Percentiles rank a stretch among this genome's conserved stretches.
Conservation (phyloP, 352 stramenopile genomes). For the Pythium pyrilobum region DNA sequence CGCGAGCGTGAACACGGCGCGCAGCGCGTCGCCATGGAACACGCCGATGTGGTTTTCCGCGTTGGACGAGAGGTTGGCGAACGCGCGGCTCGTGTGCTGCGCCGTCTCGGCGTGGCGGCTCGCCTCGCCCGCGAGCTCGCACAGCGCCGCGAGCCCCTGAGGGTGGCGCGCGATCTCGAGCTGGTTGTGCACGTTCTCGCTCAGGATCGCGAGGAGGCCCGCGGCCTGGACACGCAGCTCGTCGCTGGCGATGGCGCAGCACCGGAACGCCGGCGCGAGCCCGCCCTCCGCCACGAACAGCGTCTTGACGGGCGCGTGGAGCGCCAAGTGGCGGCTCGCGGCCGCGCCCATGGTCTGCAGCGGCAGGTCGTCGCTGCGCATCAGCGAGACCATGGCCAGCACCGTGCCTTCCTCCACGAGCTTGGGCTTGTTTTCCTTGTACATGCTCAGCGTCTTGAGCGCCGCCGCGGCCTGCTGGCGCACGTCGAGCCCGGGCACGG, state of each 20-base stretch:
- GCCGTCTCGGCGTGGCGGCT: conserved; percentile 72
- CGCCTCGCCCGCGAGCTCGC: conserved; percentile 47
- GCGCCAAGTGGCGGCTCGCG: conserved; percentile 84
- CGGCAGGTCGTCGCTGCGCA: conserved; percentile 66
- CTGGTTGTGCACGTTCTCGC: conserved; percentile 91
- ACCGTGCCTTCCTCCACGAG: conserved; percentile 87
- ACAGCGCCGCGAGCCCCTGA: conserved; percentile 54
- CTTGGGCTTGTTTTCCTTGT: conserved; percentile 88
- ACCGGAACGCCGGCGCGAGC: conserved; percentile 55
- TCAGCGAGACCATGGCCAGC: conserved; percentile 74
- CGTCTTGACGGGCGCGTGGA: conserved; percentile 67
- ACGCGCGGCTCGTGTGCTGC: conserved; percentile 85
- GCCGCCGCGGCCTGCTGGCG: conserved; percentile 87
- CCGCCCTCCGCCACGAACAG: conserved; percentile 66
- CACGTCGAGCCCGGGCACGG: conserved; percentile 63
- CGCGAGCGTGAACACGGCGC: conserved; percentile 69
- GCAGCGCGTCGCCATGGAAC: conserved; percentile 79
- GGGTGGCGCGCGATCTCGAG: conserved; percentile 78
- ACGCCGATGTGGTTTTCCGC: conserved; percentile 87
- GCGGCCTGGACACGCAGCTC: conserved; percentile 89
- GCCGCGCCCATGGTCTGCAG: conserved; percentile 87
- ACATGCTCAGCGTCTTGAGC: conserved; percentile 89
- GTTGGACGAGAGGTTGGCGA: conserved; percentile 91
- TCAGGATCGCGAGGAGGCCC: conserved; percentile 87
- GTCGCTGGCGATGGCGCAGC: conserved; percentile 52